These are phyloP conservation scores for Zasmidium angulare DNA, from an alignment of 2,329 filamentous ascomycete genomes.

Conservation along the genomic window DNA sequence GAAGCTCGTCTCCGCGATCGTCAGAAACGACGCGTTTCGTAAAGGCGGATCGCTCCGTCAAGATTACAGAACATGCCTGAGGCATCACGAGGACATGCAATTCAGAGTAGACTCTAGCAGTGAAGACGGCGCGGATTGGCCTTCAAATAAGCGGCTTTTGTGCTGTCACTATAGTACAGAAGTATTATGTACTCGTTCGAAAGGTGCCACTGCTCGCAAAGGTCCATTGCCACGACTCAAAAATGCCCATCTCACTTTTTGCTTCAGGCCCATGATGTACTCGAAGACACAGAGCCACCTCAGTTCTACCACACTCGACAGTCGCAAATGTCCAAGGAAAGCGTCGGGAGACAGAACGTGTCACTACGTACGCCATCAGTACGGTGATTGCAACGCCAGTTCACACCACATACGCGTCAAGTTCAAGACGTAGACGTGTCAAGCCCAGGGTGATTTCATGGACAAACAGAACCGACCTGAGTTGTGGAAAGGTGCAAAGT, in stretches of 20 bases:
- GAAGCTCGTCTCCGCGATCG: background rate
- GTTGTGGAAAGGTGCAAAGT: background rate
- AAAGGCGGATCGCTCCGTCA: background rate
- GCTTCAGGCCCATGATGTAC: too few relatives aligned
- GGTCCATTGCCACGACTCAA: background rate
- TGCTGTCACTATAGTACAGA: background rate
- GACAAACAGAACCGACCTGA: background rate
- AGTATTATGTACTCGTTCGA: background rate
- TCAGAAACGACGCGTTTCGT: background rate
- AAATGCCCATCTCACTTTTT: too few relatives aligned
- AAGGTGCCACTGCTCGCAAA: background rate
- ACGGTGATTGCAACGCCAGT: background rate
- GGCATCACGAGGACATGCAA: too few relatives aligned
- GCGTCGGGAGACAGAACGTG: background rate
- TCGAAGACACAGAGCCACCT: background rate
- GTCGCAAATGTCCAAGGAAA: background rate
- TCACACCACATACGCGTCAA: background rate
- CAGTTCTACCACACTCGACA: background rate
- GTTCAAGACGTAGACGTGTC: background rate
- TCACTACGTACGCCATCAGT: background rate
- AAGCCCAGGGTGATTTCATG: background rate
- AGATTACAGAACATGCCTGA: background rate
- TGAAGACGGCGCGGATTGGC: too few relatives aligned
- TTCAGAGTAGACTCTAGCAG: too few relatives aligned
- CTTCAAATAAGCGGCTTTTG: too few relatives aligned